A percentile compares a stretch with the other conserved stretches of the same genome.
Conservation (phyloP, 1,284 basidiomycete species). For the Quambalaria eucalypti region DNA sequence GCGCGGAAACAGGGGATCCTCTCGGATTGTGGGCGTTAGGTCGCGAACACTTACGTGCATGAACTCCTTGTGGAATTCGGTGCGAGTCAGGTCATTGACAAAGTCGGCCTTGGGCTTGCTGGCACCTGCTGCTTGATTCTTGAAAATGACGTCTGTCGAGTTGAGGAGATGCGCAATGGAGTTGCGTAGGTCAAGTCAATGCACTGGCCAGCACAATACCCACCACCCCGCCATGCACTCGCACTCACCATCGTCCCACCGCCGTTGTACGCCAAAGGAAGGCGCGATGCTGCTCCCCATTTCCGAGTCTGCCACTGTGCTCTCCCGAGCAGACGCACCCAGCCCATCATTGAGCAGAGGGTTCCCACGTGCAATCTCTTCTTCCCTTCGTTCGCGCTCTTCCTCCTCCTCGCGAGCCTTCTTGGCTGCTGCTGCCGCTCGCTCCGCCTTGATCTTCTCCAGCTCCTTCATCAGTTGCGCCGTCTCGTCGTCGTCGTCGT, state of each 20-base stretch:
- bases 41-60: slow-evolving; percentile 29
- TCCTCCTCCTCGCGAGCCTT: slow-evolving; percentile 14
- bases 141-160: slow-evolving; percentile 39
- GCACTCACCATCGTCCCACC: slow-evolving; percentile 36
- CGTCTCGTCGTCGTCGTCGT: slow-evolving; percentile 32
- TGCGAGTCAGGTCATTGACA: slow-evolving; percentile 39
- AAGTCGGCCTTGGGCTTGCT: slow-evolving; percentile 17
- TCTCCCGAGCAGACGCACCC: too few relatives aligned
- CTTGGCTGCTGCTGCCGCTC: slow-evolving; percentile 17
- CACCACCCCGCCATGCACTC: neutral
- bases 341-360: slow-evolving; percentile 34
- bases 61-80: slow-evolving; percentile 43
- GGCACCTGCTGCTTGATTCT: slow-evolving; percentile 36
- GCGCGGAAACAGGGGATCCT: too few relatives aligned
- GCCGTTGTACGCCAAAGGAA: slow-evolving; percentile 23
- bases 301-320: neutral
- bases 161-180: neutral
- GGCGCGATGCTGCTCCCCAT: neutral
- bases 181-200: neutral
- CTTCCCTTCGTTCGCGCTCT: slow-evolving; percentile 18
- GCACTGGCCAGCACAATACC: slow-evolving; percentile 3
- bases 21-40: too few relatives aligned
- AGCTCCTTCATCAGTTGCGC: slow-evolving; percentile 32
- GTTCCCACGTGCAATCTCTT: slow-evolving; percentile 40
- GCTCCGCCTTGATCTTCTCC: slow-evolving; percentile 39